Evolutionary conservation across 306 rosid species (phyloP), one percentile per base, ranked within the genome.

Genomic region (Oxytropis ochrocephala): DNA sequence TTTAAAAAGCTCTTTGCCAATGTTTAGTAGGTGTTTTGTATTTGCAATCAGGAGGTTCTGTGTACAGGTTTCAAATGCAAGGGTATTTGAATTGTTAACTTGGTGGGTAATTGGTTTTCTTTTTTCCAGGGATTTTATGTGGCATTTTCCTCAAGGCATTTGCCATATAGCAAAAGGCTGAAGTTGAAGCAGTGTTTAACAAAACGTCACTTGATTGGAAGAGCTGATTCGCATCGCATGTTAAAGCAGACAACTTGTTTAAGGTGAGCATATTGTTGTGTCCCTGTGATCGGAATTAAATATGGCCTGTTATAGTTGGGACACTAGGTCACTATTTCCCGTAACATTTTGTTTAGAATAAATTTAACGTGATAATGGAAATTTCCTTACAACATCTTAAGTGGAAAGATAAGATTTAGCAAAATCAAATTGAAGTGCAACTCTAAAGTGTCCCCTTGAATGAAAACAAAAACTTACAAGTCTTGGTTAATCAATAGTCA

Each of bases 121-220:
- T 56, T 30, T 56, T 70, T 69, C 35, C 81, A 92, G 97, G 90
- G 90, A 62, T 80, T 88, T 50, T 82, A 75, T 83, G 83, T 70
- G 50, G 78, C 81, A 19, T 69, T 67, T 41, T 85, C 84, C 42
- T 68, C 89, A 0, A 78, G 84, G 59, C 67, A 78, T 17, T 75
- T 77, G 27, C 67, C 86, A 73, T 80, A 88, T 82, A 84, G 78
- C 78, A 85, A 74, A 58, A 74, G 89, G 30, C 12, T 84, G 70
- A 86, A 85, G 79, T 78, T 85, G 84, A 87, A 82, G 80, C 87
- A 72, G 51, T 73, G 49, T 76, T 69, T 82, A 66, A 74, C 84
- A 60, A 78, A 82, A 69, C 59, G 62, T 51, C 85, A 73, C 77
- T 53, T 79, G 76, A 77, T 76, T 65, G 84, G 86, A 73, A 88